Base-by-base conservation (phyloP, 2,329 filamentous ascomycete genomes). In the Diaporthe sp. region DNA sequence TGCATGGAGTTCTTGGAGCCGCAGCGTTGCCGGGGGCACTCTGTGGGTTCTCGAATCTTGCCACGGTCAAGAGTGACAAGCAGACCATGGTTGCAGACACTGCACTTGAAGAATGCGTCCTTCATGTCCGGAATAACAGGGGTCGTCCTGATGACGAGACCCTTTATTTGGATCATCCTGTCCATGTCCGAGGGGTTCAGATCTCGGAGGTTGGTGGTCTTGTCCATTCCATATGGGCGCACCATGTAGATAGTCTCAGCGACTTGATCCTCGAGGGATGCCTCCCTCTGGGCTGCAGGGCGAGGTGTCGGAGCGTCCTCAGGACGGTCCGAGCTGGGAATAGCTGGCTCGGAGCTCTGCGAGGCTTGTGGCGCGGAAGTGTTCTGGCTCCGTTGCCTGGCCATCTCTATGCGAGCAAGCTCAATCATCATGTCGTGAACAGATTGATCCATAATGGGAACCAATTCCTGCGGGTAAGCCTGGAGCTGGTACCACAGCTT, bases 91-190 rank as follows among this genome's bases (percentile, higher is more conserved):
- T 95, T 95, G 85, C 97, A 99, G 37, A 96, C 92, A 75, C 95
- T 94, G 86, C 97, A 99, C 78, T 95, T 94, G 91, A 99, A 99
- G 86, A 98, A 98, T 0, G 97, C 97, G 82, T 98, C 95, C 86
- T 97, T 98, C 97, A 99, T 99, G 81, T 99, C 97, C 0, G 97
- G 97, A 78, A 99, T 98, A 78, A 99, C 94, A 0, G 97, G 95
- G 0, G 97, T 98, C 4, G 97, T 94, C 77, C 97, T 93, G 81
- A 99, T 99, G 76, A 99, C 97, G 22, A 99, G 89, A 61, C 97
- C 97, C 85, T 98, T 99, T 85, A 99, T 93, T 79, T 93, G 95
- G 79, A 99, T 93, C 78, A 99, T 90, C 82, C 97, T 97, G 85
- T 99, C 97, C 91, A 98, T 98, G 82, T 98, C 95, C 90, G 79